These are phyloP conservation scores for Phytophthora litchii DNA, from an alignment of 352 stramenopile genomes.

Conservation along the genomic window DNA sequence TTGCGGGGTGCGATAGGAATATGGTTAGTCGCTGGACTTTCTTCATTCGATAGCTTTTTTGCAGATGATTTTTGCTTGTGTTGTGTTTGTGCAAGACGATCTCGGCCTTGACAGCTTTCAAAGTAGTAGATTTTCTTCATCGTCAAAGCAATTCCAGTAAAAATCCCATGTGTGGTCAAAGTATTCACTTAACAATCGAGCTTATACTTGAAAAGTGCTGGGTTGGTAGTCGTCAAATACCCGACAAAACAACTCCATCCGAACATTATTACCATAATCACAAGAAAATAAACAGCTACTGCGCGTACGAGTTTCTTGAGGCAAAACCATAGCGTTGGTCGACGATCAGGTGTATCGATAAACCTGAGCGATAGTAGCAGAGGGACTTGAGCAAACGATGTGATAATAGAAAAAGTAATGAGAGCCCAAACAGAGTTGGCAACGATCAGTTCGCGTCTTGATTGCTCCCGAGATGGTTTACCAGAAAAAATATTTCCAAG, in stretches of 20 bases:
- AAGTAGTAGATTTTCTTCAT: conserved; percentile 19
- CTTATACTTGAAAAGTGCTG: conserved; percentile 21
- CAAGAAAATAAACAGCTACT: conserved; percentile 12
- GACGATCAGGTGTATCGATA: conserved; percentile 9
- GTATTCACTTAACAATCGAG: conserved; percentile 16
- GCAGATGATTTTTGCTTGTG: not conserved
- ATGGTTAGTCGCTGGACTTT: too few species aligned
- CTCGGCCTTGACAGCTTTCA: conserved; percentile 18
- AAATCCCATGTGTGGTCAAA: conserved; percentile 9
- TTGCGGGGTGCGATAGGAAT: too few species aligned
- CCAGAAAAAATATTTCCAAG: conserved; percentile 24
- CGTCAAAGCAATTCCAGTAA: conserved; percentile 12
- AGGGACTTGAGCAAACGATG: conserved; percentile 9
- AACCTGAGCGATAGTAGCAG: conserved; percentile 19
- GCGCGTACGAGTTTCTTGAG: conserved; percentile 14
- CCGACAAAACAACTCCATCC: conserved; percentile 5
- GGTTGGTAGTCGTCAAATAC: conserved; percentile 5
- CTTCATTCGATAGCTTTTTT: too few species aligned
- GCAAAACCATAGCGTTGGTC: conserved; percentile 19
- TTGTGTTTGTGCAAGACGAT: conserved; percentile 2
- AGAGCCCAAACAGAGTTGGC: conserved; percentile 16
- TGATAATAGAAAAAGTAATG: conserved; percentile 16
- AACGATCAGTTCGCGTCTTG: conserved; percentile 14
- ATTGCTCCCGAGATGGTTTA: conserved; percentile 16
- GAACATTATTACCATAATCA: conserved; percentile 8